Evolutionary conservation across 495 filamentous ascomycete species (phyloP), one percentile per base, ranked within the genome.

Genomic region (Penicillium salamii): DNA sequence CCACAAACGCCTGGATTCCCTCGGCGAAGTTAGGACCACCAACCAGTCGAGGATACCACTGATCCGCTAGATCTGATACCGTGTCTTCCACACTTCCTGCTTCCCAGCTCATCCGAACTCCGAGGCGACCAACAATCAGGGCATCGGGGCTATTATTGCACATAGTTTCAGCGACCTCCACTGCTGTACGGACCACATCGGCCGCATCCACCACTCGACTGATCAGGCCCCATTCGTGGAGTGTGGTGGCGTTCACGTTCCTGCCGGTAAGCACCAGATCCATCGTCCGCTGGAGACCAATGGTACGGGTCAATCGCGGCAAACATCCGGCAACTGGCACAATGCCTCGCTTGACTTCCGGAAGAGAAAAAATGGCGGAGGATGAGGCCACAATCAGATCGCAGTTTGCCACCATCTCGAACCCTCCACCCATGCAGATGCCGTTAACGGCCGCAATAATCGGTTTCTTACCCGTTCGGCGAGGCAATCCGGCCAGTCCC

Each of bases 371-470:
- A 36, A 63, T 63, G 0, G 84, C 83, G 3, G 54, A 48, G 8
- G 62, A 50, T 3, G 76, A 68, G 14, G 86, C 86, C 20, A 90
- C 45, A 1, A 88, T 78, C 5, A 91, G 58, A 66, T 91, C 88
- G 59, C 78, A 80, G 50, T 90, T 90, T 3, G 83, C 70, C 2
- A 80, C 68, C 69, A 88, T 85, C 67, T 92, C 88, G 49, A 82
- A 79, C 2, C 88, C 88, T 37, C 88, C 88, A 12, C 88, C 88
- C 47, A 86, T 72, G 53, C 80, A 82, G n/a, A 83, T 61, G n/a
- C 88, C 88, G 59, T 89, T 85, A 23, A 91, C 83, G 5, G 88
- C 88, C 8, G 80, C 80, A 46, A 92, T 83, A 28, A 92, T 72
- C 13, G 88, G 88, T 46, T 74, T 73, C 45, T 54, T 65, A 33